phyloP scores from a whole-genome alignment of 805 yeast genomes.

The Candida schatavii region DNA sequence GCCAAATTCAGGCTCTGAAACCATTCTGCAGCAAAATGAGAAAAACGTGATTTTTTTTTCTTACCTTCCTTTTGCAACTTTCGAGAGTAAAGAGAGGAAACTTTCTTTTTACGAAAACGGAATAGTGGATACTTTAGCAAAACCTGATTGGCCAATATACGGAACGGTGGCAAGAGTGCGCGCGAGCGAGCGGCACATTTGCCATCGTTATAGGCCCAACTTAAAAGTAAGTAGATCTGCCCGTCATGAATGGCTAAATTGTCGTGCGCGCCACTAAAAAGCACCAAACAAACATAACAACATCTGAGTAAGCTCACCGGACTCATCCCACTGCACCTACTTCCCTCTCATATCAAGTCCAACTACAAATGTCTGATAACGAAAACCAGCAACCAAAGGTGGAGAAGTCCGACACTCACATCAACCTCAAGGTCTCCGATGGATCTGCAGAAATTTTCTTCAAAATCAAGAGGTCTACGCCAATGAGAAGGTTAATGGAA shows the following conservation, averaged over 20 bases:
- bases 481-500: conserved; percentile 91
- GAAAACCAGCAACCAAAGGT: conserved; percentile 27
- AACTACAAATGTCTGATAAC: conserved; percentile 16
- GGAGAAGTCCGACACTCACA: conserved; percentile 67
- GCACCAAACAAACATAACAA: too few relatives aligned
- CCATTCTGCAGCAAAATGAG: not conserved
- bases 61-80: not conserved
- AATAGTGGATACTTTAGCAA: too few relatives aligned
- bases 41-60: not conserved
- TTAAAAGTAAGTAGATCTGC: too few relatives aligned
- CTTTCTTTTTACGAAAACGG: not conserved
- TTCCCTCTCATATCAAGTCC: too few relatives aligned
- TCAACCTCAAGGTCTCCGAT: conserved; percentile 91
- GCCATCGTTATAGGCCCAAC: too few relatives aligned
- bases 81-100: not conserved
- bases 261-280: too few relatives aligned
- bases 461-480: conserved; percentile 91
- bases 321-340: not conserved
- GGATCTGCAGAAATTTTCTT: conserved; percentile 92
- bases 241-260: too few relatives aligned
- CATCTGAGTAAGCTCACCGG: not conserved
- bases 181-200: too few relatives aligned
- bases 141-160: conserved; percentile 1
- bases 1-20: not conserved
- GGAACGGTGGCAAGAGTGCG: not conserved